Base-by-base conservation (phyloP, 306 rosid genomes). In the Hippophae gyantsensis region DNA sequence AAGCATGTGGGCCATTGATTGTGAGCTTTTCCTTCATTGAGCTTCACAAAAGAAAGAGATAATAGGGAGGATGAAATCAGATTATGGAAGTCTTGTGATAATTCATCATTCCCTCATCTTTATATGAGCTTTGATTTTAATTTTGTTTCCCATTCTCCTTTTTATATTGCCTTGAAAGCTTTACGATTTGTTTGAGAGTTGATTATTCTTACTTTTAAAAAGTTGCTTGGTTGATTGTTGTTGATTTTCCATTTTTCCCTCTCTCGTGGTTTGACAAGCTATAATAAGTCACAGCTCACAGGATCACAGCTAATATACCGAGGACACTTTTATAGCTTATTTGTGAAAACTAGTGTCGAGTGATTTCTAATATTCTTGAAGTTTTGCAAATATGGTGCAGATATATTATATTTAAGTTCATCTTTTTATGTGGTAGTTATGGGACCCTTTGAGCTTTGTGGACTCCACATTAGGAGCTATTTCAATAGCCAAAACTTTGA, bases 381-480 rank as follows among this genome's bases (percentile, higher is more conserved):
- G 60, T 70, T 54, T 18, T 72, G 73, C 54, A 70, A 71, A 54
- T 55, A 65, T 68, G 66, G 71, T 71, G 67, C 48, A 69, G 79
- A 77, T 64, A 61, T 64, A 63, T 61, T 55, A 77, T 63, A 57
- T 72, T 64, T 57, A 61, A 65, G 23, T 18, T 75, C 53, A 68
- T 68, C 84, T 82, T 82, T 84, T 82, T 51, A 82, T 82, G 83
- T 82, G 69, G 58, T 64, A 66, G 60, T 67, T 65, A 18, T 18
- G 23, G 23, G 23, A 18, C 23, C 23, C 23, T 18, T 18, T 18
- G 23, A 18, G 23, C 23, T 18, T 18, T 18, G 23, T 18, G 23
- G 1, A 1, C 23, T 18, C 23, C 23, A 18, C 23, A 18, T 18
- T 18, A 18, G 23, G 23, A 18, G 23, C 23, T 18, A 18, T 18